Conservation (phyloP, 352 stramenopile genomes). For the Aphanomyces cochlioides region DNA sequence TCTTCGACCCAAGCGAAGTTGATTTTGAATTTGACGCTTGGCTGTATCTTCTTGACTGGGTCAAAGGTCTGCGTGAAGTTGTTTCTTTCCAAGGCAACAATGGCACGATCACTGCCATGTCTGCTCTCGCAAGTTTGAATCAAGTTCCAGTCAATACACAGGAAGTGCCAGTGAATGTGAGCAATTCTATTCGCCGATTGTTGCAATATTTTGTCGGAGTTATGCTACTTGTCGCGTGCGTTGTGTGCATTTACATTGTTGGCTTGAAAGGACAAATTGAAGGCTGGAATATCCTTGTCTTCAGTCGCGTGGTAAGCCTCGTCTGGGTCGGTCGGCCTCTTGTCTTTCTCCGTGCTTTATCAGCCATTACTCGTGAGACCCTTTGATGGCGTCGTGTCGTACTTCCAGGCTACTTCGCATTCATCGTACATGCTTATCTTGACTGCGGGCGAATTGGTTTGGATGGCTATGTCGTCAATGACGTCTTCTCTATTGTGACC, state of each 20-base stretch:
- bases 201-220: neutral
- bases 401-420: no score
- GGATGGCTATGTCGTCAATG: no score
- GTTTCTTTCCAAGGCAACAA: conserved; percentile 14
- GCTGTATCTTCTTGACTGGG: conserved; percentile 24
- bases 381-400: no score
- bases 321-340: neutral
- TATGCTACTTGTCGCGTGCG: neutral
- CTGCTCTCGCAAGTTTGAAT: neutral
- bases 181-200: neutral
- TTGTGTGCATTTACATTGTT: conserved; percentile 9
- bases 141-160: neutral
- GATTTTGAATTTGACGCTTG: conserved; percentile 16
- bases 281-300: neutral
- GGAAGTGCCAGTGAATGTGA: conserved; percentile 6
- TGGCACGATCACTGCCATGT: neutral
- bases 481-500: no score
- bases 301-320: conserved; percentile 7
- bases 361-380: no score
- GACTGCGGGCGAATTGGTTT: no score
- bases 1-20: neutral
- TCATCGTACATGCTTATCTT: no score
- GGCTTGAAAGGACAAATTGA: conserved; percentile 10
- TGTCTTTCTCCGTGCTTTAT: neutral
- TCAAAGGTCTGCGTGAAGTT: conserved; percentile 13